Conservation (phyloP, 306 rosid species). For the Erythrophleum fordii region DNA sequence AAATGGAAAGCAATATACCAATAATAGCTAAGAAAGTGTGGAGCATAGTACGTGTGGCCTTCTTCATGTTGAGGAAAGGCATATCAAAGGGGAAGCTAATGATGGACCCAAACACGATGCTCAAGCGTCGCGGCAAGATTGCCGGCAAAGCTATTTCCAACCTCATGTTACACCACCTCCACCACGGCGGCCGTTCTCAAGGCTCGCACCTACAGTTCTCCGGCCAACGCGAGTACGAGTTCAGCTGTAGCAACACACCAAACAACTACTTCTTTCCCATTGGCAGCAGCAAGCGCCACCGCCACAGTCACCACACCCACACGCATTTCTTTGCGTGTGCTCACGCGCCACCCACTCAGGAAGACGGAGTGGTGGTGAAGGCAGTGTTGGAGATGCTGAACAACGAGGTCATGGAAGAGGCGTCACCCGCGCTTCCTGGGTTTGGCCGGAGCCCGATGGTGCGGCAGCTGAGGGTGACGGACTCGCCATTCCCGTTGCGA, state of each 20-base stretch:
- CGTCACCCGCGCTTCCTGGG: constrained; percentile 71
- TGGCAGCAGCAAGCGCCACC: constrained; percentile 50
- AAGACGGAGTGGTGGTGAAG: constrained; percentile 58
- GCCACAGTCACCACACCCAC: constrained; percentile 28
- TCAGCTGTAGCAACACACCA: constrained; percentile 94
- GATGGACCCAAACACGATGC: constrained; percentile 69
- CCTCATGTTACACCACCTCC: constrained; percentile 54
- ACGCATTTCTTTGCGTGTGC: constrained; percentile 51
- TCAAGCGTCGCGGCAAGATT: constrained; percentile 86
- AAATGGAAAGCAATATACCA: constrained; percentile 57
- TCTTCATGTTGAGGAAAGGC: constrained; percentile 81
- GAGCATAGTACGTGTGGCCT: constrained; percentile 70
- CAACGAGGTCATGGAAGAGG: constrained; percentile 26
- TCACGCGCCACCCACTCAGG: constrained; percentile 56
- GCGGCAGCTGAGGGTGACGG: constrained; percentile 83
- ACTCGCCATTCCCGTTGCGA: constrained; percentile 87
- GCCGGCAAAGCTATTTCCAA: constrained; percentile 80
- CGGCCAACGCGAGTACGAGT: constrained; percentile 74
- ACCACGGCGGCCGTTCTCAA: neutral
- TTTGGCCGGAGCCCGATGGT: constrained; percentile 70
- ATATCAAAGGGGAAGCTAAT: constrained; percentile 67
- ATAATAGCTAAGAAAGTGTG: constrained; percentile 63
- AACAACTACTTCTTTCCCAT: constrained; percentile 40
- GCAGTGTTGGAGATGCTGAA: constrained; percentile 66
- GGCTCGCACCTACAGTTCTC: constrained; percentile 13